Conservation (phyloP, 257 asterid genomes). For the Jasminum sambac region DNA sequence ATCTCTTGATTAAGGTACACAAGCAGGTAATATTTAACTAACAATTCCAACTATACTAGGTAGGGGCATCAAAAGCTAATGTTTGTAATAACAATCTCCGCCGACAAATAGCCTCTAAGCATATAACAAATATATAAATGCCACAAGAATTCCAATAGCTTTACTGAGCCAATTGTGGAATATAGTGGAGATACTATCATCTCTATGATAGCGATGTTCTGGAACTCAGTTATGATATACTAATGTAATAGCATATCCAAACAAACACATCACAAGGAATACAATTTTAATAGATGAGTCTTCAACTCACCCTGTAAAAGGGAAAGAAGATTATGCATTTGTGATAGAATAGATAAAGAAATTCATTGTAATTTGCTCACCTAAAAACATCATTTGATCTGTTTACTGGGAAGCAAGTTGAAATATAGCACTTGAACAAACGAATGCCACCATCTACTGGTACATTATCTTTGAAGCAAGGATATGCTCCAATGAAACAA, state of each 20-base stretch:
- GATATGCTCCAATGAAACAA: constrained; percentile 78
- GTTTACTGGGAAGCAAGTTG: constrained; percentile 51
- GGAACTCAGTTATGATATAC: background rate
- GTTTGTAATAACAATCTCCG: background rate
- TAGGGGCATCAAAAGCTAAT: background rate
- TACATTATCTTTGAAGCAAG: constrained; percentile 51
- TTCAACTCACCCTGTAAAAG: background rate
- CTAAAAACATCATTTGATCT: constrained; percentile 58
- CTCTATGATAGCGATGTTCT: background rate
- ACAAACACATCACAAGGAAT: background rate
- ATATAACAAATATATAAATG: background rate
- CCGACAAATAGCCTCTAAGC: background rate
- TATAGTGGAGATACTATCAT: background rate
- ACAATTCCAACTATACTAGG: background rate
- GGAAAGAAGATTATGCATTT: background rate
- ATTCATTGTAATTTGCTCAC: constrained; percentile 34
- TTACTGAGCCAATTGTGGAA: background rate
- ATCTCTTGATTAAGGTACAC: background rate
- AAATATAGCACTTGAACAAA: constrained; percentile 66
- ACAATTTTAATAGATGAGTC: background rate
- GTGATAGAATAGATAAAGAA: background rate
- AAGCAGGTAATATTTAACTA: background rate
- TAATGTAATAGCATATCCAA: constrained; percentile 8
- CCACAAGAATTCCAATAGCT: background rate
- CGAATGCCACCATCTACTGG: constrained; percentile 86